Percentiles rank a stretch among this genome's conserved stretches.
These are phyloP conservation scores for Epicoccum nigrum DNA, from an alignment of 2,329 filamentous ascomycete genomes.

Conservation along the genomic window DNA sequence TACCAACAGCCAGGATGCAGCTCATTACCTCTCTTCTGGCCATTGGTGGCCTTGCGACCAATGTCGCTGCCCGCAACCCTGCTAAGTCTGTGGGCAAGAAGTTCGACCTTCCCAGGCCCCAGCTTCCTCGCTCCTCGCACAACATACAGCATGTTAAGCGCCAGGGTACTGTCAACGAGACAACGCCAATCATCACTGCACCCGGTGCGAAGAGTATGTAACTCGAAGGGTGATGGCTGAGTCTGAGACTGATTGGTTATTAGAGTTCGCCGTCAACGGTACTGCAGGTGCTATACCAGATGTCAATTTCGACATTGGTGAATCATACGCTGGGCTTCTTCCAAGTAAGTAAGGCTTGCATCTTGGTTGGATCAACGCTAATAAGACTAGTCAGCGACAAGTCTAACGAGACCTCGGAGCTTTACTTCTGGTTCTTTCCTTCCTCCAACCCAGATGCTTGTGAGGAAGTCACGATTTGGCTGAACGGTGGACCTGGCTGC, in stretches of 20 bases:
- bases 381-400: constrained; percentile 48
- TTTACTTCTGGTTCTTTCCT: constrained; percentile 65
- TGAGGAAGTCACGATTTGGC: constrained; percentile 60
- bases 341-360: constrained; percentile 45
- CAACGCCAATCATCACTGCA: constrained; percentile 20
- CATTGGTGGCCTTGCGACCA: constrained; percentile 34
- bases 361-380: not conserved
- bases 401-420: constrained; percentile 52
- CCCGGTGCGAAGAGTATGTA: constrained; percentile 22
- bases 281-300: constrained; percentile 54
- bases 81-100: constrained; percentile 39
- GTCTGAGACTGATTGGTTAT: constrained; percentile 6
- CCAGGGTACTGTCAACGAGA: constrained; percentile 41
- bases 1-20: constrained; percentile 31
- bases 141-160: constrained; percentile 32
- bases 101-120: constrained; percentile 34
- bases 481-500: constrained; percentile 54
- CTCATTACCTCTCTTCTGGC: constrained; percentile 39
- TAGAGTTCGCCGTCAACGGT: constrained; percentile 47
- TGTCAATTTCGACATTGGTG: constrained; percentile 54
- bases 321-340: constrained; percentile 55
- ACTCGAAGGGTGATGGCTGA: no score
- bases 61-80: constrained; percentile 36
- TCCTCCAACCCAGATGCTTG: constrained; percentile 54
- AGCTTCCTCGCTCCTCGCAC: constrained; percentile 28